phyloP scores from a whole-genome alignment of 768 basidiomycete species.

The Boletus edulis region DNA sequence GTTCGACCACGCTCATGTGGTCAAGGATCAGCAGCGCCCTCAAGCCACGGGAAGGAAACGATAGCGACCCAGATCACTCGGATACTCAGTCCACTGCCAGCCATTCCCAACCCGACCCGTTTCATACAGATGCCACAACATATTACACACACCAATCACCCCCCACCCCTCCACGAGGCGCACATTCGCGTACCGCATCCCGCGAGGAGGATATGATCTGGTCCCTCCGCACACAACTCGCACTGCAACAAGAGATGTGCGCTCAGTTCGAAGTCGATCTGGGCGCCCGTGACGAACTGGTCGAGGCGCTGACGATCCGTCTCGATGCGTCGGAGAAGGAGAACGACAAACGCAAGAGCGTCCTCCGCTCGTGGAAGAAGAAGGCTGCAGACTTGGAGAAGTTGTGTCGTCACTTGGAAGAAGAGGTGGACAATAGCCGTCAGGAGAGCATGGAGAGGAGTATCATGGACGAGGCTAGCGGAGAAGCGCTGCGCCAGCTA shows the following conservation, averaged over 20 bases:
- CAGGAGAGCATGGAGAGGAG: constrained; percentile 80
- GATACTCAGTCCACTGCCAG: constrained; percentile 27
- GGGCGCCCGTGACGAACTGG: constrained; percentile 68
- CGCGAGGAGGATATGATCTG: constrained; percentile 71
- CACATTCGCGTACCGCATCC: constrained; percentile 58
- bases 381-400: constrained; percentile 74
- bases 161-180: constrained; percentile 53
- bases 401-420: constrained; percentile 66
- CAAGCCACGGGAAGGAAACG: constrained; percentile 37
- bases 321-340: constrained; percentile 59
- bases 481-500: constrained; percentile 74
- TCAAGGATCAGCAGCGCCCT: constrained; percentile 58
- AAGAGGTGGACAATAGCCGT: constrained; percentile 83
- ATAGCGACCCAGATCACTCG: constrained; percentile 19
- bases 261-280: constrained; percentile 77
- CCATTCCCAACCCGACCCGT: constrained; percentile 63
- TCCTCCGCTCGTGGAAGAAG: constrained; percentile 67
- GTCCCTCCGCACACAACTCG: constrained; percentile 71
- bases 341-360: constrained; percentile 53
- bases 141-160: constrained; percentile 79
- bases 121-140: constrained; percentile 67
- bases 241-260: constrained; percentile 72
- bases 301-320: constrained; percentile 55
- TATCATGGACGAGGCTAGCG: constrained; percentile 80
- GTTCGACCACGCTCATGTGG: constrained; percentile 45